A percentile compares a stretch with the other conserved stretches of the same genome.
Evolutionary conservation across 1,139 yeast species (phyloP).

Genomic region (Nakaseomyces bracarensis): DNA sequence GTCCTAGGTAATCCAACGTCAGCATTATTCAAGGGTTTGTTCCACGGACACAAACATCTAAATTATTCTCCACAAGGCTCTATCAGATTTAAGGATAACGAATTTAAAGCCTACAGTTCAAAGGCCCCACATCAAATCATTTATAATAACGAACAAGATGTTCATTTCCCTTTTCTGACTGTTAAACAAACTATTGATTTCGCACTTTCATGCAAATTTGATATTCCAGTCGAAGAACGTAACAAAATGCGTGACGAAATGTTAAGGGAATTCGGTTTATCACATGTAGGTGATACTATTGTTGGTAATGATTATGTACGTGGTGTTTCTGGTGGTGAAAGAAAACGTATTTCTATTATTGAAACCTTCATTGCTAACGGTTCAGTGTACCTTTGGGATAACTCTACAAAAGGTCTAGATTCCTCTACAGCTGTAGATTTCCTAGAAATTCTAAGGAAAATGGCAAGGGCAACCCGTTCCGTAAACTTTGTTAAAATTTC

Average conservation of each 20-base stretch:
- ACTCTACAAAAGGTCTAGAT: slow-evolving; percentile 45
- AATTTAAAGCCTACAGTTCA: slow-evolving; percentile 21
- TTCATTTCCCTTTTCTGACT: slow-evolving; percentile 42
- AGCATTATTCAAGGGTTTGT: slow-evolving; percentile 18
- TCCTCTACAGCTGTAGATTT: slow-evolving; percentile 47
- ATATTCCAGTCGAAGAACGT: slow-evolving; percentile 32
- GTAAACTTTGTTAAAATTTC: slow-evolving; percentile 44
- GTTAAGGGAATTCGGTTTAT: slow-evolving; percentile 37
- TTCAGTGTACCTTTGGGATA: slow-evolving; percentile 46
- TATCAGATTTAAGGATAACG: slow-evolving; percentile 20
- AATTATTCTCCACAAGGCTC: slow-evolving; percentile 32
- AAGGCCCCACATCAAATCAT: slow-evolving; percentile 34
- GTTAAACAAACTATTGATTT: slow-evolving; percentile 41
- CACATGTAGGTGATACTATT: slow-evolving; percentile 36
- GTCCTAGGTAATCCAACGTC: slow-evolving; percentile 25
- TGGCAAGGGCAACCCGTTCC: slow-evolving; percentile 38
- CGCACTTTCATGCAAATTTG: slow-evolving; percentile 32
- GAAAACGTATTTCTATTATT: slow-evolving; percentile 41
- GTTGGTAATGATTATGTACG: slow-evolving; percentile 39
- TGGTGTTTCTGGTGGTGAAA: slow-evolving; percentile 42
- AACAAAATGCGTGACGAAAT: slow-evolving; percentile 34
- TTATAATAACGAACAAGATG: slow-evolving; percentile 43
- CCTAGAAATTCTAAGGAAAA: slow-evolving; percentile 38
- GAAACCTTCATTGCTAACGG: slow-evolving; percentile 43
- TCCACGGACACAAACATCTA: slow-evolving; percentile 20